Evolutionary conservation across 192 early-diverging fungal genomes (phyloP), one percentile per base, ranked within the genome.

Genomic region (Dimargaris verticillata): DNA sequence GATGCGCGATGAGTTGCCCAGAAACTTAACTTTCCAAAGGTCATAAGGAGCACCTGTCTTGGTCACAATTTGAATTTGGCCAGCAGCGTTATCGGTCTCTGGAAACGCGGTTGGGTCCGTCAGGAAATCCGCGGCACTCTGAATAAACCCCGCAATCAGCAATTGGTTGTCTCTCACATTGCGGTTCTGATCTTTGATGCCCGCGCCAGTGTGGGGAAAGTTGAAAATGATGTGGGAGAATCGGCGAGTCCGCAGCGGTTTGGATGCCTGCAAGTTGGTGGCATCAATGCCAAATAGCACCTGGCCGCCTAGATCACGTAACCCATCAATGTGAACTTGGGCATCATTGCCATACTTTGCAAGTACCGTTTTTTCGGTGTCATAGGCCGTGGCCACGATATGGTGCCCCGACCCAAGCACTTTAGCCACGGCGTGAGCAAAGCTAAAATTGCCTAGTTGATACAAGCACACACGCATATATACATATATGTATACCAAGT

Each of bases 151-250:
- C 7, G 72, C 62, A 62, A 91, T 50, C 38, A 91, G 61, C 53
- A 62, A 50, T 72, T 95, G 91, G 72, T 98, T 95, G 7, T 73
- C 72, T 11, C 70, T 63, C 1, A 98, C 77, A 66, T 95, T 98
- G 44, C 87, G 76, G 51, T 80, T 74, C 74, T 91, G 82, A 68
- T 98, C 92, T 70, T 96, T 98, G 63, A 95, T 90, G 13, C 95
- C 93, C 20, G 79, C 61, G 28, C 93, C 92, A 10, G 83, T 83
- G 66, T 98, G 95, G 41, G 95, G 95, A 68, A 98, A 98, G 68
- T 95, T 94, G 68, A 98, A 97, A 15, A 94, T 80, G 42, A 97
- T 89, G 62, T 85, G 86, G 45, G 80, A 74, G 64, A 92, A 97
- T 42, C 63, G 46, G 53, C 73, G 71, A 22, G 65, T 66, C 28